Base-by-base conservation (phyloP, 176 grass and related monocot genomes). In the Phyllostachys edulis region DNA sequence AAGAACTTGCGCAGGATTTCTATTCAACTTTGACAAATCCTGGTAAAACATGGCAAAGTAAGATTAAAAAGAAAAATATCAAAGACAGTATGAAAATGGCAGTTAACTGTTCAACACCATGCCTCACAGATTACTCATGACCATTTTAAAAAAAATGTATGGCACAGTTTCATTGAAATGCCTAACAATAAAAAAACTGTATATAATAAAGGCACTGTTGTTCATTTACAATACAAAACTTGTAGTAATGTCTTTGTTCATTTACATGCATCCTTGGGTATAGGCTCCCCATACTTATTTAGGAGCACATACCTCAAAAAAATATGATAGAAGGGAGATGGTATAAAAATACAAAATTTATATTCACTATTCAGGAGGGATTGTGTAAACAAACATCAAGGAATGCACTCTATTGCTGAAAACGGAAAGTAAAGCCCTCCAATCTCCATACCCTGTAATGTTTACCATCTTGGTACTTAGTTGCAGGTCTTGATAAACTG, bases 21-120 rank as follows among this genome's bases (percentile, higher is more conserved):
- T 92, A 45, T 98, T 98, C 86, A 98, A 68, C 83, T 98, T 96
- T 46, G 91, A 89, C 87, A 98, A 89, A 88, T 98, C 93, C 93
- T 98, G 77, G 39, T 74, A 80, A 62, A 84, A 63, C 62, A 85
- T 74, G 67, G 63, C 8, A 62, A 50, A 71, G 38, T 63, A 80
- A 84, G 51, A 67, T 61, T 61, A 44, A 63, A 71, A 63, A 20
- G 40, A 52, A 61, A 87, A 73, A 41, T 37, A 69, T 70, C 34
- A 23, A 2, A 69, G 18, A 54, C 32, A 39, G 68, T 52, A 80
- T 15, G 18, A 14, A 76, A 63, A 83, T 44, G 3, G 32, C 20
- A 82, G 17, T 55, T 17, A 29, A 84, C 46, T 26, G 16, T 2
- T 44, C 12, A 51, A 60, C 46, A 67, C 41, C 10, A 75, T 68